Base-by-base conservation (phyloP, 2,329 filamentous ascomycete genomes). In the Grosmannia serpens region DNA sequence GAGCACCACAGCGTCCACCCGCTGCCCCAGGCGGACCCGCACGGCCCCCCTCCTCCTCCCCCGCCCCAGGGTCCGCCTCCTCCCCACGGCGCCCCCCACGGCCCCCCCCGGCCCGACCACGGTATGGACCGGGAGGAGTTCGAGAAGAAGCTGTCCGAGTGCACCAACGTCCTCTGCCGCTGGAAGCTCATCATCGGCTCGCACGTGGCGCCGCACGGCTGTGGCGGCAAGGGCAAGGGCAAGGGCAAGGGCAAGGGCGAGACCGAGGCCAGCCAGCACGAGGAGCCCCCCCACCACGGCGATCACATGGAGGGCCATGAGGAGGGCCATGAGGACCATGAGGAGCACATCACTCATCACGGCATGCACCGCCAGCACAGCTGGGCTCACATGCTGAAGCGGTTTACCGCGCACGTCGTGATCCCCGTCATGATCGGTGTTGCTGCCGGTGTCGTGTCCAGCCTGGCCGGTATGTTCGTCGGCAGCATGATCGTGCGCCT, bases 391-490 rank as follows among this genome's bases (percentile, higher is more conserved):
- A 70, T 83, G 29, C 63, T 83, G 53, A 75, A 76, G 66, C 80
- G 80, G 64, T 75, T 87, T 55, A 75, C 80, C 62, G 74, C 82
- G 44, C 82, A 85, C 61, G 78, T 90, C 51, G 69, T 89, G 53
- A 74, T 89, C 46, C 87, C 87, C 1, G 76, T 89, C 57, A 72
- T 87, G 56, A 77, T 89, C 62, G 87, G 87, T 60, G 77, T 89
- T 62, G 77, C 83, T 27, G 84, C 85, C 51, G 87, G 87, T 66
- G 78, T 89, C 58, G 77, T 78, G 33, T 83, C 86, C 62, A 86
- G 85, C 70, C 69, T 88, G 47, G 68, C 89, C 53, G 85, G 84
- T 58, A 86, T 89, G 79, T 72, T 84, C 59, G 69, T 86, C 47
- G 85, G 85, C 62, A 83, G 81, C 55, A 65, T 86, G 57, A 74